These are phyloP conservation scores for Euphorbia peplus DNA, from an alignment of 345 rosid species.

Conservation along the genomic window DNA sequence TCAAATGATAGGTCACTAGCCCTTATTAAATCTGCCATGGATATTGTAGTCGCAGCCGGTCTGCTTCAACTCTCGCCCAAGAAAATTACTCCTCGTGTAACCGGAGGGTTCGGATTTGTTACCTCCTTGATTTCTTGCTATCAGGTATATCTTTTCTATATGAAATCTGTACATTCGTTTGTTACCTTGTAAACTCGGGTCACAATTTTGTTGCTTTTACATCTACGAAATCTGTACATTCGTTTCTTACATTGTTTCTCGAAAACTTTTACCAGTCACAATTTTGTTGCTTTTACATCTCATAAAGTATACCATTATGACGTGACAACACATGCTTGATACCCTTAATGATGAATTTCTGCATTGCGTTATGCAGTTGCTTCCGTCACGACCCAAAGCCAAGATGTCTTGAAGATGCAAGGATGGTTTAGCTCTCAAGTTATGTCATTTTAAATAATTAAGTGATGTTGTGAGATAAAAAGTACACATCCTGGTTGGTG, in stretches of 20 bases:
- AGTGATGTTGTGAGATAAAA: slow-evolving; percentile 16
- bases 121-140: slow-evolving; percentile 90
- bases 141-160: slow-evolving; percentile 53
- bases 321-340: no score
- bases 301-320: no score
- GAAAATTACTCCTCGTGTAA: slow-evolving; percentile 84
- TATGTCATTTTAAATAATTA: slow-evolving; percentile 29
- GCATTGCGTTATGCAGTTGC: slow-evolving; percentile 45
- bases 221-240: neutral
- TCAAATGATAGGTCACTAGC: slow-evolving; percentile 84
- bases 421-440: slow-evolving; percentile 15
- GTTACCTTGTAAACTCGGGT: neutral
- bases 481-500: slow-evolving; percentile 26
- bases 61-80: slow-evolving; percentile 85
- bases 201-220: no score
- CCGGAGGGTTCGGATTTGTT: slow-evolving; percentile 80
- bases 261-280: neutral
- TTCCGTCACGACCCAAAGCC: slow-evolving; percentile 60
- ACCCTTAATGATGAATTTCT: slow-evolving; percentile 5
- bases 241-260: neutral
- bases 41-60: slow-evolving; percentile 80
- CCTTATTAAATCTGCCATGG: slow-evolving; percentile 77
- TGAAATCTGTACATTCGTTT: neutral
- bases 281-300: no score
- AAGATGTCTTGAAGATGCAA: slow-evolving; percentile 42